A percentile compares a stretch with the other conserved stretches of the same genome.
phyloP scores from a whole-genome alignment of 768 basidiomycete genomes.

The Collybia sp. region DNA sequence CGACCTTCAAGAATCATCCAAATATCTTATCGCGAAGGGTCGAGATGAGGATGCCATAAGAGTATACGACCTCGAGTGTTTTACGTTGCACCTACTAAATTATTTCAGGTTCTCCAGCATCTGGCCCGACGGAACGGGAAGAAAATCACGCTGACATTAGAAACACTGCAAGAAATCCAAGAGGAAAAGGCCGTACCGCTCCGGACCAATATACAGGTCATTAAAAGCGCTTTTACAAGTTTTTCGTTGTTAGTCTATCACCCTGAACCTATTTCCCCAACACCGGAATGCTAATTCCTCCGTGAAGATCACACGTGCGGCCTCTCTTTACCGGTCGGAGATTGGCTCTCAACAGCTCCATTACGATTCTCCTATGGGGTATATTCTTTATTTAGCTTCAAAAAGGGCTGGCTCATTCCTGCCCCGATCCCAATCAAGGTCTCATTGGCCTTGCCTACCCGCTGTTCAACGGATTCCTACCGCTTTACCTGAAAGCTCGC shows the following conservation, averaged over 20 bases:
- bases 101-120: slow-evolving; percentile 36
- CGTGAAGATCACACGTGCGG: slow-evolving; percentile 37
- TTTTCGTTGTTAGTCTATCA: slow-evolving; percentile 32
- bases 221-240: slow-evolving; percentile 28
- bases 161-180: slow-evolving; percentile 31
- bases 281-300: background rate
- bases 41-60: slow-evolving; percentile 52
- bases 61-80: slow-evolving; percentile 16
- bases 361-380: slow-evolving; percentile 52
- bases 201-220: slow-evolving; percentile 21
- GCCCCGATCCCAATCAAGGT: slow-evolving; percentile 14
- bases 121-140: slow-evolving; percentile 45
- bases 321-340: slow-evolving; percentile 43
- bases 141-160: slow-evolving; percentile 38
- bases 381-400: slow-evolving; percentile 9
- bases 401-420: too few relatives aligned
- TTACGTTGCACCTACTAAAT: background rate
- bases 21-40: slow-evolving; percentile 54
- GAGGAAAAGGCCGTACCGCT: slow-evolving; percentile 8
- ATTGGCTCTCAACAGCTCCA: slow-evolving; percentile 38
- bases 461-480: slow-evolving; percentile 47
- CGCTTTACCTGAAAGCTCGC: slow-evolving; percentile 37
- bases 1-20: slow-evolving; percentile 56
- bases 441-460: slow-evolving; percentile 52
- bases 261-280: background rate